Evolutionary conservation across 805 yeast species (phyloP).

Genomic region (Yarrowia sp.): DNA sequence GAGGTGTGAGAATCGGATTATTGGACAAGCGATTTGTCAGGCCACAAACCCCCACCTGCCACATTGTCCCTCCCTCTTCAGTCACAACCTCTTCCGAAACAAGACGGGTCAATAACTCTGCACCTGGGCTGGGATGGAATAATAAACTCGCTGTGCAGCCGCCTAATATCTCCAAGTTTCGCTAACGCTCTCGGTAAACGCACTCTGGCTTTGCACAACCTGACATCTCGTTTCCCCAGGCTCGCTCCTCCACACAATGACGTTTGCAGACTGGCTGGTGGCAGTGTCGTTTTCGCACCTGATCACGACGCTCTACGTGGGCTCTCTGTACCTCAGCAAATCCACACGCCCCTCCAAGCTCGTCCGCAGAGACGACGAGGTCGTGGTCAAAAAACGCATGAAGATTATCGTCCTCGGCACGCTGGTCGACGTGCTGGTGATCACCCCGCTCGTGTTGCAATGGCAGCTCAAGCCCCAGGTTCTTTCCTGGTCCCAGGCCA

Average conservation of each 20-base stretch:
- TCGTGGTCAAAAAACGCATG: conserved; percentile 43
- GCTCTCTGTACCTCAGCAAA: conserved; percentile 42
- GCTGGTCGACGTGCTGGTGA: conserved; percentile 49
- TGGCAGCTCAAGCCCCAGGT: conserved; percentile 14
- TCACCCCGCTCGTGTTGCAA: conserved; percentile 41
- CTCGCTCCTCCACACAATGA: not conserved
- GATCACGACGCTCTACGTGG: conserved; percentile 45
- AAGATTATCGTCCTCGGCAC: conserved; percentile 49
- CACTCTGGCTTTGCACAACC: not conserved
- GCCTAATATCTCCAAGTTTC: conserved; percentile 34
- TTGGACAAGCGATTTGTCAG: too few species aligned
- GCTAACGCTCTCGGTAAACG: conserved; percentile 13
- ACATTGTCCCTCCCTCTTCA: too few species aligned
- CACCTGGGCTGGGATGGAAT: not conserved
- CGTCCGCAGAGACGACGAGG: conserved; percentile 43
- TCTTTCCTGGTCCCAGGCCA: conserved; percentile 1
- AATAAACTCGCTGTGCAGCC: conserved; percentile 27
- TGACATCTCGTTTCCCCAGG: too few species aligned
- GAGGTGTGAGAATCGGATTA: too few species aligned
- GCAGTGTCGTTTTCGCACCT: conserved; percentile 32
- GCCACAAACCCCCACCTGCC: not conserved
- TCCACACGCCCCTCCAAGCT: conserved; percentile 44
- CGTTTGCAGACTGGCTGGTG: conserved; percentile 24
- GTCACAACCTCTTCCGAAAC: too few species aligned
- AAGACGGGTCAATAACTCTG: not conserved